Evolutionary conservation across 176 grass and related monocot species (phyloP), one percentile per base, ranked within the genome.

Genomic region (Raddia distichophylla): DNA sequence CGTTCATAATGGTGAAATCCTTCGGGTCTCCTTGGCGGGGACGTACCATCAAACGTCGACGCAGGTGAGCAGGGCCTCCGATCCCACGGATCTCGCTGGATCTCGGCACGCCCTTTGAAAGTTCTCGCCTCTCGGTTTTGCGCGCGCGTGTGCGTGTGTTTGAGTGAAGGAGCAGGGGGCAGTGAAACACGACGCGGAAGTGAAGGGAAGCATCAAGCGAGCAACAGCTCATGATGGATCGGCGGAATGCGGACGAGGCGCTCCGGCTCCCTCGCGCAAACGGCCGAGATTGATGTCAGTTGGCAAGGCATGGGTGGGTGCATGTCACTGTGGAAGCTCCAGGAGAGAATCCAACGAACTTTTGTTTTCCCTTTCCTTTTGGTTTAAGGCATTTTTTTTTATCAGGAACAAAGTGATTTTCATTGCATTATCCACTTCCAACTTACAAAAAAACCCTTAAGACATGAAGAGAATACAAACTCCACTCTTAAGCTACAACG

Each of bases 271-370:
- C 70, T 10, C 10, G 34, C 47, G n/a, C 16, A 62, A 61, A 49
- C 48, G 15, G 60, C 16, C 77, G 60, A 67, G 57, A 34, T 55
- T 73, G 17, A 80, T 58, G 84, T 12, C 44, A 17, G 53, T 18
- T 67, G 60, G 57, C 67, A 78, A 50, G 14, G 59, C 20, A 40
- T 40, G 37, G 34, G 49, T 53, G 7, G 22, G 63, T 37, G 59
- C 47, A 44, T 74, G 6, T 32, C 17, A 62, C 43, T 50, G 44
- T 16, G 61, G 34, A 49, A 71, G 79, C 67, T 51, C 56, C 5
- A 62, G 67, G 63, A 60, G 63, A 60, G 56, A 15, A 73, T 72
- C 80, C 67, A 72, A 82, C 16, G 56, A 60, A n/a, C 69, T 40
- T 43, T 79, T 32, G 33, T 18, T 10, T 14, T 67, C 12, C 6